Evolutionary conservation across 2,329 filamentous ascomycete species (phyloP).

Genomic region (Epichloe coenophiala): DNA sequence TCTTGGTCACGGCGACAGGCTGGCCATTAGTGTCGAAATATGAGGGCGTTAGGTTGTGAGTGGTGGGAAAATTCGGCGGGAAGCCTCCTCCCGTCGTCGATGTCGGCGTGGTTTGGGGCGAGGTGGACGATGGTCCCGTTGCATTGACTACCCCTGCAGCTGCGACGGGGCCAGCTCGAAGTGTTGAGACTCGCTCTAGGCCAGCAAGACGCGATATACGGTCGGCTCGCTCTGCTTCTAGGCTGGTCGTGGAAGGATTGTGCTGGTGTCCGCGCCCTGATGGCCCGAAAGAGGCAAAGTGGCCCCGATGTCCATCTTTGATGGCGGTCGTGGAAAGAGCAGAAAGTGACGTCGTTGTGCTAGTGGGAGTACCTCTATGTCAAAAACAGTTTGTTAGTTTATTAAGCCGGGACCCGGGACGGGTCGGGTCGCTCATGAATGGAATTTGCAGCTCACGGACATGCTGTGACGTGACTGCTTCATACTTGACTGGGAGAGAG

Average conservation of each 20-base stretch:
- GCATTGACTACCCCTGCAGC: constrained; percentile 14
- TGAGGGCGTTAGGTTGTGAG: constrained; percentile 39
- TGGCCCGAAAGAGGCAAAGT: constrained; percentile 38
- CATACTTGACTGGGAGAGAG: not conserved
- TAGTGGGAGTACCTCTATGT: constrained; percentile 66
- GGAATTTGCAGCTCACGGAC: not conserved
- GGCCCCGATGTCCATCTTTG: constrained; percentile 87
- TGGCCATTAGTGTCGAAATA: constrained; percentile 73
- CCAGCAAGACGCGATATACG: constrained; percentile 89
- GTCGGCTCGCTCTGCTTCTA: constrained; percentile 85
- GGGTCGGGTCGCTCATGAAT: not conserved
- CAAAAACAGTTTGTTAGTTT: constrained; percentile 1
- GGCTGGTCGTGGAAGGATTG: constrained; percentile 51
- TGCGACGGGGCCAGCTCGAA: constrained; percentile 39
- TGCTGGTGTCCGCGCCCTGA: constrained; percentile 45
- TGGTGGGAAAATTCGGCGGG: constrained; percentile 24
- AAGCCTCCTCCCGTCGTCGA: constrained; percentile 27
- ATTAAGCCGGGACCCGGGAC: not conserved
- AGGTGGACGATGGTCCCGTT: constrained; percentile 23
- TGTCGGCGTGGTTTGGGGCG: constrained; percentile 37
- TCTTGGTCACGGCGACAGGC: constrained; percentile 56
- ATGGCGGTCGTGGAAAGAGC: constrained; percentile 87
- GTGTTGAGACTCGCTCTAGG: constrained; percentile 75
- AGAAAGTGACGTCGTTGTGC: constrained; percentile 80
- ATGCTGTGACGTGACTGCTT: not conserved